Base-by-base conservation (phyloP, 2,329 filamentous ascomycete species). In the Diaporthe citri region DNA sequence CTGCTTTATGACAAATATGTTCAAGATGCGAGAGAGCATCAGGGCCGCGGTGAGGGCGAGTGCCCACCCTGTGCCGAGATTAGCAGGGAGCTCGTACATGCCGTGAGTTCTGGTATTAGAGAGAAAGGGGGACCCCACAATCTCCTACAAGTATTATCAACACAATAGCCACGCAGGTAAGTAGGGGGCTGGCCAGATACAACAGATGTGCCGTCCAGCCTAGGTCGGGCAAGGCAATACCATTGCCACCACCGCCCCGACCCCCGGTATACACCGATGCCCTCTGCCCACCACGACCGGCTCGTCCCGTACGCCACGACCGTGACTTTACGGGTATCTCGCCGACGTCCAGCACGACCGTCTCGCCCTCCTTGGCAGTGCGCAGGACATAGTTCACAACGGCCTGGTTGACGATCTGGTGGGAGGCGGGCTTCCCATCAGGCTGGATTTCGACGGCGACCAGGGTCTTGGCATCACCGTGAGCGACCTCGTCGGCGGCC, bases 311-410 rank as follows among this genome's bases (percentile, higher is more conserved):
- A 22, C 84, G 76, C 41, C 74, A 71, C n/a, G 69, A 74, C n/a
- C 41, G 74, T 25, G 71, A 78, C 22, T 79, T 78, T 31, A 88
- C 85, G 69, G 90, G 89, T 48, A 90, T 83, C 81, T 87, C 87
- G 3, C 90, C 89, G 31, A 92, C 86, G 78, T 91, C 87, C 41
- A 93, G 82, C 13, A 89, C 89, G 46, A 92, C 85, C 28, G 89
- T 84, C 74, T 88, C 87, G 22, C 90, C 90, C 4, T 89, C 88
- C 79, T 86, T 84, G 34, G 89, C 88, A 25, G 92, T 86, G 69
- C 87, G 88, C 82, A 91, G 82, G 52, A 91, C 81, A 77, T 88
- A 92, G 60, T 84, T 82, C 12, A 89, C 85, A 1, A 89, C 91
- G 46, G 90, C 90, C 22, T 84, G 81, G 75, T 91, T 91, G 64